These are phyloP conservation scores for Magnaporthiopsis poae DNA, from an alignment of 2,329 filamentous ascomycete genomes.

Conservation along the genomic window DNA sequence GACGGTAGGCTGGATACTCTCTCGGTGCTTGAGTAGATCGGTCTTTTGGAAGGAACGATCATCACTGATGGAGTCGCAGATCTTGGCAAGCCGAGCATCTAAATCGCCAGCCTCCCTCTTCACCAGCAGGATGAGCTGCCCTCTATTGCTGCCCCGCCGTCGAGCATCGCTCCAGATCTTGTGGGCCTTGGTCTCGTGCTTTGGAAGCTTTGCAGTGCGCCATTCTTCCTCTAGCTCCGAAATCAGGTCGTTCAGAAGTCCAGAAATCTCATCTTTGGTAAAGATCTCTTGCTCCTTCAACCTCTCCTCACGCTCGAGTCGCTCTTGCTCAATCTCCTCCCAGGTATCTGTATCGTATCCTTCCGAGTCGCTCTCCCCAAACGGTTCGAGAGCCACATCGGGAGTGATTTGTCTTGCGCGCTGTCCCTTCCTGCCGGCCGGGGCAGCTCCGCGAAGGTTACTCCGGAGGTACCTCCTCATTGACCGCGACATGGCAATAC, in stretches of 20 bases:
- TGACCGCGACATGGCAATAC: not conserved
- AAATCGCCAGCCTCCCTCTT: slow-evolving; percentile 31
- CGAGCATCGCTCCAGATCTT: slow-evolving; percentile 51
- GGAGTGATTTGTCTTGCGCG: not conserved
- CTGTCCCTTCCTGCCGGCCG: not conserved
- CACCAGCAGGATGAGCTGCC: slow-evolving; percentile 34
- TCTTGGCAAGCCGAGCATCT: slow-evolving; percentile 43
- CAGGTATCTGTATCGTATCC: slow-evolving; percentile 26
- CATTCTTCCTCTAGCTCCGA: slow-evolving; percentile 44
- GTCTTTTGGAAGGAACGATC: slow-evolving; percentile 37
- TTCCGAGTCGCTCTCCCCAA: slow-evolving; percentile 44
- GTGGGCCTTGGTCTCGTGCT: slow-evolving; percentile 46
- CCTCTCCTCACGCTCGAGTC: slow-evolving; percentile 23
- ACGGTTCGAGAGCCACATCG: slow-evolving; percentile 17
- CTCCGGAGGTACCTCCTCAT: not conserved
- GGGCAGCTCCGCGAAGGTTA: not conserved
- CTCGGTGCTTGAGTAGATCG: slow-evolving; percentile 46
- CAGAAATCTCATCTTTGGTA: slow-evolving; percentile 33
- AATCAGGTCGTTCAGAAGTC: slow-evolving; percentile 32
- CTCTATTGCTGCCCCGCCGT: slow-evolving; percentile 27
- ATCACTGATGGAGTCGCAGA: slow-evolving; percentile 30
- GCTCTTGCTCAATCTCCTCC: slow-evolving; percentile 52
- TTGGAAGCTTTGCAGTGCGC: slow-evolving; percentile 47
- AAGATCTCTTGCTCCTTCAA: slow-evolving; percentile 24
- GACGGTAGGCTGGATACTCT: slow-evolving; percentile 54